Percentiles rank a stretch among this genome's conserved stretches.
phyloP scores from a whole-genome alignment of 2,329 filamentous ascomycete genomes.

The Microdochium paspali region DNA sequence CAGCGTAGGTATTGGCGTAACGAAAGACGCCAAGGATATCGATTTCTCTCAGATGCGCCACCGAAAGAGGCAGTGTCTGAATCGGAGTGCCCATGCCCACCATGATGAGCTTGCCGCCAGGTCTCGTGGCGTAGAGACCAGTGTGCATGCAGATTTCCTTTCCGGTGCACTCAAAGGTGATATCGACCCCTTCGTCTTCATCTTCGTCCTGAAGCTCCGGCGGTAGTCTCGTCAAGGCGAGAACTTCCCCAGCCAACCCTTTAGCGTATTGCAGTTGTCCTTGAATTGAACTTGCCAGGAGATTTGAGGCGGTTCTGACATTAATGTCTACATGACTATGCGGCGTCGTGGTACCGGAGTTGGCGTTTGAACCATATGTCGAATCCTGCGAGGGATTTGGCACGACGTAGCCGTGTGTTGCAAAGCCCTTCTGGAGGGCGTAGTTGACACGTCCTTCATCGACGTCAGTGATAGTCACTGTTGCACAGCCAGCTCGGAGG shows the following conservation, averaged over 20 bases:
- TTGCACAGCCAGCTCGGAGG: conserved; percentile 46
- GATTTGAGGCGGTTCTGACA: conserved; percentile 32
- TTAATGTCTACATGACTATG: conserved; percentile 18
- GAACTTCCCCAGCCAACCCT: conserved; percentile 36
- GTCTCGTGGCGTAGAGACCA: conserved; percentile 59
- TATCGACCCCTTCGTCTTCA: conserved; percentile 57
- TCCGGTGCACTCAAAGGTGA: conserved; percentile 69
- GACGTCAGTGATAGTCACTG: conserved; percentile 52
- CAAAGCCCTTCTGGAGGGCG: conserved; percentile 47
- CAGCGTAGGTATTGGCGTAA: conserved; percentile 67
- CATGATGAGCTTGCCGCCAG: conserved; percentile 65
- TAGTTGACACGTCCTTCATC: conserved; percentile 51
- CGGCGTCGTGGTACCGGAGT: neutral
- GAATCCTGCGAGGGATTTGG: conserved; percentile 34
- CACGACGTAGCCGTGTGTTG: conserved; percentile 48
- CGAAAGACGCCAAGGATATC: conserved; percentile 70
- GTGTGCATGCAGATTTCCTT: conserved; percentile 68
- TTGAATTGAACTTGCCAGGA: conserved; percentile 32
- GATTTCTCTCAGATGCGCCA: conserved; percentile 64
- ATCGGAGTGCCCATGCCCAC: conserved; percentile 74
- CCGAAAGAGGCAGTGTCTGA: conserved; percentile 64
- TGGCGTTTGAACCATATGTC: conserved; percentile 22
- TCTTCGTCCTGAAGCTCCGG: conserved; percentile 28
- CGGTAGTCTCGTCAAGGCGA: conserved; percentile 26
- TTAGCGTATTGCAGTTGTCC: conserved; percentile 42